phyloP scores from a whole-genome alignment of 192 early-diverging fungal species.

The Coemansia sp. region DNA sequence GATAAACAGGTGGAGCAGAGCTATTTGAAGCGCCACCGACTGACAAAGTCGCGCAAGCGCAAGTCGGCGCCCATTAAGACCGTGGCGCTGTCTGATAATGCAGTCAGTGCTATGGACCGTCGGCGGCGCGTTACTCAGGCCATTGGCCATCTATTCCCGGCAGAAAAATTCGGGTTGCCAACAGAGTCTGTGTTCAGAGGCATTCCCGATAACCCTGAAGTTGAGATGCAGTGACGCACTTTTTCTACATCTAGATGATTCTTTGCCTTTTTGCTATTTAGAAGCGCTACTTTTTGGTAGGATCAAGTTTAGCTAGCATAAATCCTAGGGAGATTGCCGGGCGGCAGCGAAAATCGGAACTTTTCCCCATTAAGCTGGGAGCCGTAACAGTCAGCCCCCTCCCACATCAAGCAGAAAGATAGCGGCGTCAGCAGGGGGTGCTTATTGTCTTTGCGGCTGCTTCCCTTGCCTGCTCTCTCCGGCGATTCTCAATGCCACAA shows the following conservation, averaged over 20 bases:
- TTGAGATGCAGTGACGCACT: constrained; percentile 8
- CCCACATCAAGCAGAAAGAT: too few species aligned
- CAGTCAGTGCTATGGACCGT: constrained; percentile 63
- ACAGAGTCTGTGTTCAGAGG: constrained; percentile 32
- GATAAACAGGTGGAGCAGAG: constrained; percentile 87
- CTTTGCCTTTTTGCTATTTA: too few species aligned
- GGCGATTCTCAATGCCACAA: too few species aligned
- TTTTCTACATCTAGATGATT: neutral
- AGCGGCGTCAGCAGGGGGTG: too few species aligned
- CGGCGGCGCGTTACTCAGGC: constrained; percentile 66
- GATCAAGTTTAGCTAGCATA: too few species aligned
- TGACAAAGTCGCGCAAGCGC: constrained; percentile 71
- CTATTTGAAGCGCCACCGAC: constrained; percentile 79
- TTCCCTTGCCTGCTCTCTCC: too few species aligned
- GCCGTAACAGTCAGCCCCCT: too few species aligned
- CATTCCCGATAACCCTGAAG: constrained; percentile 34
- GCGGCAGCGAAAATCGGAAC: too few species aligned
- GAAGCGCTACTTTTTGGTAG: too few species aligned
- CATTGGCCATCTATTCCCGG: constrained; percentile 57
- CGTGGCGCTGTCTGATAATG: constrained; percentile 66
- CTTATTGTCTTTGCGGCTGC: too few species aligned
- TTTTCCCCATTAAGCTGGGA: too few species aligned
- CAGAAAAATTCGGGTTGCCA: constrained; percentile 50
- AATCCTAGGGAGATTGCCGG: too few species aligned
- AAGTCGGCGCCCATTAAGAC: constrained; percentile 57